phyloP scores from a whole-genome alignment of 257 asterid genomes.

The Forsythia suspensa region DNA sequence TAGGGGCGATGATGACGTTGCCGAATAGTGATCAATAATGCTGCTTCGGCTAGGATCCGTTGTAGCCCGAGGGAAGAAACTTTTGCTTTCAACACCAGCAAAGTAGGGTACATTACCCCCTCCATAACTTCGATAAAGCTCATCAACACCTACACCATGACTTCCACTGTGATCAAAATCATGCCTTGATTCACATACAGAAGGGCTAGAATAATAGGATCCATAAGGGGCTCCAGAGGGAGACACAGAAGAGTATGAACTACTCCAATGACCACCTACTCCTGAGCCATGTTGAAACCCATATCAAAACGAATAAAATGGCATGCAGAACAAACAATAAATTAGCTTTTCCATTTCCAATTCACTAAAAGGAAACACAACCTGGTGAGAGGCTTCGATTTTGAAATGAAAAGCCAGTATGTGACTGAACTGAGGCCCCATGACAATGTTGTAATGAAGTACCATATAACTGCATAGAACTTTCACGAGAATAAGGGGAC shows the following conservation, averaged over 20 bases:
- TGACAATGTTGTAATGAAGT: constrained; percentile 22
- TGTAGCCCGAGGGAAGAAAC: not conserved
- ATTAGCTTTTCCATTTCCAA: not conserved
- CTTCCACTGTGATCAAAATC: not conserved
- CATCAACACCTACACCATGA: not conserved
- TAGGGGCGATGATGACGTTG: not conserved
- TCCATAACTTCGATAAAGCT: not conserved
- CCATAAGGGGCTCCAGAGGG: constrained; percentile 12
- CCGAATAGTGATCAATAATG: not conserved
- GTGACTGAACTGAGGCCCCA: constrained; percentile 26
- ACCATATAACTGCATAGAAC: constrained; percentile 5
- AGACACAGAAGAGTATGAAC: constrained; percentile 22
- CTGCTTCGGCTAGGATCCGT: constrained; percentile 1
- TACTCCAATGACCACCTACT: constrained; percentile 9
- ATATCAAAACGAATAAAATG: not conserved
- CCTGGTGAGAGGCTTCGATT: constrained; percentile 33
- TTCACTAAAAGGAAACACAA: not conserved
- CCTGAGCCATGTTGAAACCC: constrained; percentile 8
- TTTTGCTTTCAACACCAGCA: not conserved
- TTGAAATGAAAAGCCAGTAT: constrained; percentile 11
- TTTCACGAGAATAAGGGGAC: constrained; percentile 20
- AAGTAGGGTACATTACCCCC: not conserved
- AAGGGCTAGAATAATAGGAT: constrained; percentile 9
- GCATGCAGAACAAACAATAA: not conserved
- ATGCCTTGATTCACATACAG: not conserved